Conservation (phyloP, 208 protist species). For the Herpetomonas muscarum region DNA sequence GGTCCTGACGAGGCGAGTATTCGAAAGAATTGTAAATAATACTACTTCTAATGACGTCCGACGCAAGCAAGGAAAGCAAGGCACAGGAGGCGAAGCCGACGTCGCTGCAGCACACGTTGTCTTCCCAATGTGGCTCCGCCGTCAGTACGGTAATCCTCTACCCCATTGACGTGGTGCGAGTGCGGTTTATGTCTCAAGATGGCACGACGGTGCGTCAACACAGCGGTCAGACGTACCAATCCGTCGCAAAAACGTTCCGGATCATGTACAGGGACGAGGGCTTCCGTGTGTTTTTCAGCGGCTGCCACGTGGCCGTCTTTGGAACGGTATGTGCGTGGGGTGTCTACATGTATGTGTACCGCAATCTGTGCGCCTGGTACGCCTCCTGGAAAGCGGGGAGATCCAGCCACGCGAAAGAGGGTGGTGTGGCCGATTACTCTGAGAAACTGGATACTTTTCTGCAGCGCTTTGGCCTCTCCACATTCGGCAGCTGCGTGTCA, state of each 20-base stretch:
- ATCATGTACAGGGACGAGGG: slow-evolving; percentile 50
- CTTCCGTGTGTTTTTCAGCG: slow-evolving; percentile 40
- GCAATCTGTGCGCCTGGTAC: slow-evolving; percentile 29
- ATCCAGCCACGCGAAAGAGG: not conserved
- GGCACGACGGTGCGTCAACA: slow-evolving; percentile 41
- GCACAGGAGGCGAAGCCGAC: slow-evolving; percentile 2
- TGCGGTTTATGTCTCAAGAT: slow-evolving; percentile 81
- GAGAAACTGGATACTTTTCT: slow-evolving; percentile 29
- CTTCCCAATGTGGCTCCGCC: slow-evolving; percentile 35
- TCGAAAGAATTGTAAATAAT: too few relatives aligned
- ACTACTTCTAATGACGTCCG: too few relatives aligned
- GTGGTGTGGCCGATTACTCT: not conserved
- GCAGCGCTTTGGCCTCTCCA: slow-evolving; percentile 48
- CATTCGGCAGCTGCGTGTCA: slow-evolving; percentile 51
- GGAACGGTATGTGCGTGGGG: slow-evolving; percentile 59
- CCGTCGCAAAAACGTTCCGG: slow-evolving; percentile 17
- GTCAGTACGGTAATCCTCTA: slow-evolving; percentile 54
- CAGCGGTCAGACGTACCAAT: slow-evolving; percentile 55
- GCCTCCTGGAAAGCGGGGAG: slow-evolving; percentile 11
- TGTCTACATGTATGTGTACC: slow-evolving; percentile 85
- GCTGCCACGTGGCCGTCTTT: slow-evolving; percentile 50
- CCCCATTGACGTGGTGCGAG: slow-evolving; percentile 78
- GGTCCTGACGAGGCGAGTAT: too few relatives aligned
- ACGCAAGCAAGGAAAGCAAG: too few relatives aligned
- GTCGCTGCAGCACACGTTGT: slow-evolving; percentile 25